These are phyloP conservation scores for Chalaropsis ovoidea DNA, from an alignment of 2,329 filamentous ascomycete genomes.

Conservation along the genomic window DNA sequence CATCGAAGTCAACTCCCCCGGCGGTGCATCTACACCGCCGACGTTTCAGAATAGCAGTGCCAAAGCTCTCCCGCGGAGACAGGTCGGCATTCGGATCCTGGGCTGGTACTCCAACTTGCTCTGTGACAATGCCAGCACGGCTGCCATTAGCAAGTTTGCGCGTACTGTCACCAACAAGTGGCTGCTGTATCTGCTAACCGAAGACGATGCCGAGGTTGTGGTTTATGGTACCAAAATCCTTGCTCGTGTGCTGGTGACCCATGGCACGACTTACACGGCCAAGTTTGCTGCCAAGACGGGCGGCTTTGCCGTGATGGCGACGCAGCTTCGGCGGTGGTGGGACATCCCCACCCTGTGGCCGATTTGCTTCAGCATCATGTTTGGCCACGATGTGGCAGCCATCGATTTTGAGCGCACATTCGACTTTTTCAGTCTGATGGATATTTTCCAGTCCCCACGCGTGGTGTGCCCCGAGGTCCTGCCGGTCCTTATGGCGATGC, in stretches of 20 bases:
- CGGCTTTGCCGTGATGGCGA: conserved; percentile 77
- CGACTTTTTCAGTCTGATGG: conserved; percentile 61
- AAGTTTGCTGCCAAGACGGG: conserved; percentile 78
- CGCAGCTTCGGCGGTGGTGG: conserved; percentile 80
- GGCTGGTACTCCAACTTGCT: conserved; percentile 68
- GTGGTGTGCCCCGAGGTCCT: conserved; percentile 70
- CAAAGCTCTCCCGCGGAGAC: conserved; percentile 29
- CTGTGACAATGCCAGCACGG: conserved; percentile 59
- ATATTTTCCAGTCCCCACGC: conserved; percentile 58
- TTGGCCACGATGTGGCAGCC: conserved; percentile 68
- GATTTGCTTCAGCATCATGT: conserved; percentile 77
- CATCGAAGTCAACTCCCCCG: conserved; percentile 21
- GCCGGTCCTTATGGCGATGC: conserved; percentile 71
- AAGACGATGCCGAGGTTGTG: conserved; percentile 74
- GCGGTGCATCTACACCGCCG: not conserved
- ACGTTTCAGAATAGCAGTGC: not conserved
- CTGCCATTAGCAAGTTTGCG: conserved; percentile 74
- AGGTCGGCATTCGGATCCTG: conserved; percentile 65
- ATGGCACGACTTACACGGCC: conserved; percentile 68
- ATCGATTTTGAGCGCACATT: conserved; percentile 65
- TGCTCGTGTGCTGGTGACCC: conserved; percentile 68
- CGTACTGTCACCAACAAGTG: conserved; percentile 95
- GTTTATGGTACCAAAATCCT: conserved; percentile 73
- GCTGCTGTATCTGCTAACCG: conserved; percentile 82
- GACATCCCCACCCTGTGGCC: conserved; percentile 75